Conservation (phyloP, 768 basidiomycete genomes). For the Gloeophyllum trabeum region DNA sequence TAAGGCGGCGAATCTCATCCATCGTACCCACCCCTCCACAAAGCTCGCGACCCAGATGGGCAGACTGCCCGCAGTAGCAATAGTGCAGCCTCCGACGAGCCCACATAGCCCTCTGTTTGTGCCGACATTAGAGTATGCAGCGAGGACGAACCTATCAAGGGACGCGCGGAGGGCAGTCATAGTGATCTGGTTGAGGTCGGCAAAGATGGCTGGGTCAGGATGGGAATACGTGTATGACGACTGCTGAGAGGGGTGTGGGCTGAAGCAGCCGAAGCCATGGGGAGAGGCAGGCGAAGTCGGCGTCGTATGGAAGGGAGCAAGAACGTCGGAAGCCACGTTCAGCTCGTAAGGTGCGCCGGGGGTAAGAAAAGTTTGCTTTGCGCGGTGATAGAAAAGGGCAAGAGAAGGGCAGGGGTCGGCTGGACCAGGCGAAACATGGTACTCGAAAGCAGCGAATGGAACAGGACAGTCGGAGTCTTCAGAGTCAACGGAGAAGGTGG, state of each 20-base stretch:
- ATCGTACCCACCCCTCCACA: constrained; percentile 32
- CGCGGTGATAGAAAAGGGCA: constrained; percentile 67
- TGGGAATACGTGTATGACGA: constrained; percentile 18
- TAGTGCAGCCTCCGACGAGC: constrained; percentile 46
- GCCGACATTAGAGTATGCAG: constrained; percentile 63
- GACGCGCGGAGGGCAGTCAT: constrained; percentile 50
- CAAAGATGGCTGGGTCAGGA: constrained; percentile 58
- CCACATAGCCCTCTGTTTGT: constrained; percentile 62
- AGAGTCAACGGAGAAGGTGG: neutral
- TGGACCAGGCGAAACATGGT: constrained; percentile 7
- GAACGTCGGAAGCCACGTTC: constrained; percentile 52
- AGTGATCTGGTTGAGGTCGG: constrained; percentile 45
- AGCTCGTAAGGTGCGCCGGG: constrained; percentile 65
- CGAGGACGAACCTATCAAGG: constrained; percentile 53
- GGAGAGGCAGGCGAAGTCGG: constrained; percentile 22
- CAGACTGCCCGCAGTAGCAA: constrained; percentile 34
- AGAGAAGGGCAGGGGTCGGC: constrained; percentile 24
- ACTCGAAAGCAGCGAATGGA: constrained; percentile 7
- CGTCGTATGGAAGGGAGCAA: constrained; percentile 26
- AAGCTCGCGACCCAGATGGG: constrained; percentile 38
- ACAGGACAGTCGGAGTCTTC: constrained; percentile 2
- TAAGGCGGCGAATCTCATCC: constrained; percentile 47
- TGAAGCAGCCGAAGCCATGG: constrained; percentile 4
- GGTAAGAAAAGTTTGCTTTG: constrained; percentile 74
- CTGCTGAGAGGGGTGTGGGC: constrained; percentile 2